Base-by-base conservation (phyloP, 441 rosid species). In the Metrosideros polymorpha region DNA sequence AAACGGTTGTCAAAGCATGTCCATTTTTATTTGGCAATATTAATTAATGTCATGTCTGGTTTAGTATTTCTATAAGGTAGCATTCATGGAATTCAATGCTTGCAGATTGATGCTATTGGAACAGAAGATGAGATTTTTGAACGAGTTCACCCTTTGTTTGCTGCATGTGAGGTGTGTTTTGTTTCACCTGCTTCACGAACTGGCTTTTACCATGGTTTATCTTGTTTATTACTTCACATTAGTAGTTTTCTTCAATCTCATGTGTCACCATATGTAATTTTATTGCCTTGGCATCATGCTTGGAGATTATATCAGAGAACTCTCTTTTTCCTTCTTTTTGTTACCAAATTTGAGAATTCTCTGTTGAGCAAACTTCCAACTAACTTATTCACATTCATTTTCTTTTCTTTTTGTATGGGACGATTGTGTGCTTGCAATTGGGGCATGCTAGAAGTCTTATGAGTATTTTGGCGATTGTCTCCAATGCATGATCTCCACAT, bases 101-200 rank as follows among this genome's bases (percentile, higher is more conserved):
- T 91, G 90, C 92, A 98, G 99, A 94, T 96, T 88, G 93, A 93
- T 90, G 99, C 99, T n/a, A 91, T 95, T 59, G 99, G 99, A 91
- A 88, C 93, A 3, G 97, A 91, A 30, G 98, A 98, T 86, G 97
- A 98, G 88, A 95, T 95, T 86, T 98, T 98, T 89, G 92, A 94
- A 89, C 92, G 94, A 89, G 99, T 95, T 56, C 90, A 88, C 86
- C 92, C 98, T 18, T 83, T 94, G 88, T 94, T 98, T 90, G 87
- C 91, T 87, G 85, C 89, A 85, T 91, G 86, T 84, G 89, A 94
- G 97, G 99, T 95, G 90, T 49, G 89, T 76, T 52, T 55, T 59
- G 27, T 45, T 10, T n/a, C 29, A 30, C 29, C 52, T 22, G 27
- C 43, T 45, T 50, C 43, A 50, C 39, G 12, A 42, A 79, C 82